These are phyloP conservation scores for Leucocoprinus gongylophorus DNA, from an alignment of 1,284 basidiomycete species.

Conservation along the genomic window DNA sequence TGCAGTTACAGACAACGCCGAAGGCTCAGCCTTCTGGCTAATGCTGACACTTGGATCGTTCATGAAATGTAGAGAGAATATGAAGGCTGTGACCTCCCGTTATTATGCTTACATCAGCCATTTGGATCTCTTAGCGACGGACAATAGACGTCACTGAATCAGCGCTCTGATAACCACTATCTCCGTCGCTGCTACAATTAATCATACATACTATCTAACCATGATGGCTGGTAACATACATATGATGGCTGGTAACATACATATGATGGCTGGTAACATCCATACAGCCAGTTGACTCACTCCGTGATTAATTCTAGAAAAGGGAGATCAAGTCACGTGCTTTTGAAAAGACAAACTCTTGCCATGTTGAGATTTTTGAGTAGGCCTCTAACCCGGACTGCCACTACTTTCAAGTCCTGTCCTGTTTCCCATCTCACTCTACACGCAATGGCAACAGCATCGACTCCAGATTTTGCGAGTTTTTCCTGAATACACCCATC, in stretches of 20 bases:
- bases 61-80: slow-evolving; percentile 17
- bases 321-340: too few species aligned
- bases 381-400: slow-evolving; percentile 28
- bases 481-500: neutral
- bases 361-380: slow-evolving; percentile 35
- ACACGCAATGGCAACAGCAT: slow-evolving; percentile 53
- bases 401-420: slow-evolving; percentile 22
- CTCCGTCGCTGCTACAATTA: too few species aligned
- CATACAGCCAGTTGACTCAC: too few species aligned
- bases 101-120: neutral
- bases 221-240: too few species aligned
- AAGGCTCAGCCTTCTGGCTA: slow-evolving; percentile 34
- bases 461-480: slow-evolving; percentile 57
- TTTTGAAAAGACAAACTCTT: slow-evolving; percentile 11
- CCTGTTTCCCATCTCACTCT: slow-evolving; percentile 20
- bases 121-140: too few species aligned
- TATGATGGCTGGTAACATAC: too few species aligned
- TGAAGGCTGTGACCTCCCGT: neutral
- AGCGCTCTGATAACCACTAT: too few species aligned
- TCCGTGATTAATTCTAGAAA: too few species aligned
- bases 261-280: too few species aligned
- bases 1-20: slow-evolving; percentile 33
- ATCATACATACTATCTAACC: too few species aligned
- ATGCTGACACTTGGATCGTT: slow-evolving; percentile 27
- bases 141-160: too few species aligned